A percentile compares a stretch with the other conserved stretches of the same genome.
phyloP scores from a whole-genome alignment of 768 basidiomycete genomes.

The Clathrus columnatus region DNA sequence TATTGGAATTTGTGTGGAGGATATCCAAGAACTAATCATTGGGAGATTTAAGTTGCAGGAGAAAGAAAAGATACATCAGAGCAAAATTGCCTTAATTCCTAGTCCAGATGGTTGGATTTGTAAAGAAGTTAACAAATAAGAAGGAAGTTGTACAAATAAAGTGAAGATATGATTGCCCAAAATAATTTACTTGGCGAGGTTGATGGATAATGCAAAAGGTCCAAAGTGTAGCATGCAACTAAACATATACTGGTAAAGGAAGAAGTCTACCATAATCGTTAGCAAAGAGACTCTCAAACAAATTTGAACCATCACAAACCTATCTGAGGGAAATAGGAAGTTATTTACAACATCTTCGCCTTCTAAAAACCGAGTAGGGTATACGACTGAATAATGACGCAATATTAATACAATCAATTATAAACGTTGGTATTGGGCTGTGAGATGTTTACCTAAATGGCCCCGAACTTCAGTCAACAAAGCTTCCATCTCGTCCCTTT shows the following conservation, averaged over 20 bases:
- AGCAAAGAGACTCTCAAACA: not conserved
- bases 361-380: slow-evolving; percentile 82
- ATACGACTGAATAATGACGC: slow-evolving; percentile 48
- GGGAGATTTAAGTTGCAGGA: not conserved
- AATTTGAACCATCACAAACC: slow-evolving; percentile 33
- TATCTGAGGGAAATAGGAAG: slow-evolving; percentile 86
- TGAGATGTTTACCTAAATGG: slow-evolving; percentile 60
- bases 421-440: too few species aligned
- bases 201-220: not conserved
- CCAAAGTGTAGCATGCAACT: not conserved
- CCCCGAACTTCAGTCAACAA: slow-evolving; percentile 70
- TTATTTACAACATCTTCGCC: slow-evolving; percentile 90
- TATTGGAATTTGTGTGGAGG: slow-evolving; percentile 5
- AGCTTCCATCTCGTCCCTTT: slow-evolving; percentile 85
- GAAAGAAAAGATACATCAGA: not conserved
- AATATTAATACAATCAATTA: not conserved
- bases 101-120: slow-evolving; percentile 10
- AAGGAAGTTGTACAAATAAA: not conserved
- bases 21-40: slow-evolving; percentile 2
- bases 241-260: not conserved
- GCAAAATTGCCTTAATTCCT: slow-evolving; percentile 1
- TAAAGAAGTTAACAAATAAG: slow-evolving; percentile 1
- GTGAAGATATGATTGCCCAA: not conserved
- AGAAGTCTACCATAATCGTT: not conserved
- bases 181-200: not conserved